Evolutionary conservation across 2,329 filamentous ascomycete genomes (phyloP).

Genomic region (Fusarium solani-melongenae): DNA sequence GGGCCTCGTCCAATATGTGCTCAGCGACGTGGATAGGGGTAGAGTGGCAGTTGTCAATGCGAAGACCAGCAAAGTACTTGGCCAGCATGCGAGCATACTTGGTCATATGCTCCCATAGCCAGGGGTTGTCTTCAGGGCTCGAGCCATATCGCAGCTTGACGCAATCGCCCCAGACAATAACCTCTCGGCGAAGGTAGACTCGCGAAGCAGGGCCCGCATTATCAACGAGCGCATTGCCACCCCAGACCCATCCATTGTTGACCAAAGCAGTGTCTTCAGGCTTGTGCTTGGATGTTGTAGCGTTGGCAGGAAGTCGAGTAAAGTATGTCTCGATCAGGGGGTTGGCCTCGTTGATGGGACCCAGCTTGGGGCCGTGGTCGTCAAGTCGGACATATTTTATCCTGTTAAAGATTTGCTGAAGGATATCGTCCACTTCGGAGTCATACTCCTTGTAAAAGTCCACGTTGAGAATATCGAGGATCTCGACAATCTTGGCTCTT

Average conservation of each 20-base stretch:
- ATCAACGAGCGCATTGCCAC: slow-evolving; percentile 91
- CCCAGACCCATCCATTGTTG: slow-evolving; percentile 99
- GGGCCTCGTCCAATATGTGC: slow-evolving; percentile 93
- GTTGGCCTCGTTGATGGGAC: slow-evolving; percentile 78
- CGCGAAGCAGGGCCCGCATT: slow-evolving; percentile 90
- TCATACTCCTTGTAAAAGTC: slow-evolving; percentile 95
- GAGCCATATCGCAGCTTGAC: slow-evolving; percentile 94
- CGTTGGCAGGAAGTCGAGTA: slow-evolving; percentile 84
- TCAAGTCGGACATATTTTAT: slow-evolving; percentile 97
- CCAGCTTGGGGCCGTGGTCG: slow-evolving; percentile 87
- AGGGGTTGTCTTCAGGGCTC: slow-evolving; percentile 86
- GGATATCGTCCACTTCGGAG: slow-evolving; percentile 80
- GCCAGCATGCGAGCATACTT: slow-evolving; percentile 92
- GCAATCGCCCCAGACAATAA: slow-evolving; percentile 98
- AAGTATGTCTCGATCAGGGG: slow-evolving; percentile 96
- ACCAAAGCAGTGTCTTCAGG: slow-evolving; percentile 82
- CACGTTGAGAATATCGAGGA: slow-evolving; percentile 88
- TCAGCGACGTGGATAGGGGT: slow-evolving; percentile 95
- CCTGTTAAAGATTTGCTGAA: slow-evolving; percentile 92
- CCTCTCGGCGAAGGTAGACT: slow-evolving; percentile 94
- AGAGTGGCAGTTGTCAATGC: slow-evolving; percentile 98
- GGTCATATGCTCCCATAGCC: slow-evolving; percentile 95
- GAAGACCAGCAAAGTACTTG: slow-evolving; percentile 93
- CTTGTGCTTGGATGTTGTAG: slow-evolving; percentile 80
- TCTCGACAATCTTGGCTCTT: slow-evolving; percentile 65